phyloP scores from a whole-genome alignment of 140 eudicot genomes.

The Anethum foeniculum region DNA sequence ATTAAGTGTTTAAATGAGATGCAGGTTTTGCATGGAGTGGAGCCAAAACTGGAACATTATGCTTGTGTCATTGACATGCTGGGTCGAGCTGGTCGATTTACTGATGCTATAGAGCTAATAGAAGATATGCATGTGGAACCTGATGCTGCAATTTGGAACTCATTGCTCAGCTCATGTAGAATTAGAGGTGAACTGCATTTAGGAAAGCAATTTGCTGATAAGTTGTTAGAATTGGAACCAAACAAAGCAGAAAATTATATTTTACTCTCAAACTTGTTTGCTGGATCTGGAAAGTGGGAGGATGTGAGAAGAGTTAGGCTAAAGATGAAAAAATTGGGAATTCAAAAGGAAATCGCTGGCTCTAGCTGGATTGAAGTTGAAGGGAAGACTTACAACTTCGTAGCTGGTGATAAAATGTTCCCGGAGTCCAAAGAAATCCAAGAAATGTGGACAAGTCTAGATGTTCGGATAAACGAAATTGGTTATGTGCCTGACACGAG shows the following conservation, averaged over 20 bases:
- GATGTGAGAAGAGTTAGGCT: constrained; percentile 44
- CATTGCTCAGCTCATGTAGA: constrained; percentile 58
- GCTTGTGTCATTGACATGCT: constrained; percentile 61
- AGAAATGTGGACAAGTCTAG: constrained; percentile 34
- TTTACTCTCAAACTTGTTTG: constrained; percentile 46
- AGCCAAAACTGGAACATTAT: constrained; percentile 62
- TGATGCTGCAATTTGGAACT: constrained; percentile 53
- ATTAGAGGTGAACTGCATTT: constrained; percentile 37
- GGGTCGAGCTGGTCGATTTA: constrained; percentile 44
- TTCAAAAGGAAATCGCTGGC: constrained; percentile 35
- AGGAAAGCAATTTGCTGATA: constrained; percentile 33
- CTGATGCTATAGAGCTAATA: constrained; percentile 43
- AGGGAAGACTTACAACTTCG: constrained; percentile 42
- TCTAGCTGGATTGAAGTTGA: constrained; percentile 59
- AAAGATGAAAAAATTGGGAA: constrained; percentile 39
- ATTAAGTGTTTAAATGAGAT: constrained; percentile 41
- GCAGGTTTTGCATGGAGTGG: constrained; percentile 36
- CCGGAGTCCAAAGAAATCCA: constrained; percentile 20
- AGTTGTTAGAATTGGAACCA: constrained; percentile 41
- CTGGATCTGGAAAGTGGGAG: constrained; percentile 48
- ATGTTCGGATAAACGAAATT: constrained; percentile 20
- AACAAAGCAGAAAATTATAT: constrained; percentile 47
- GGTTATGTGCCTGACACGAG: constrained; percentile 46
- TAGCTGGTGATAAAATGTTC: constrained; percentile 33
- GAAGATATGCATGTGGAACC: constrained; percentile 41